Conservation (phyloP, 176 grass and related monocot genomes). For the Carex pumila region DNA sequence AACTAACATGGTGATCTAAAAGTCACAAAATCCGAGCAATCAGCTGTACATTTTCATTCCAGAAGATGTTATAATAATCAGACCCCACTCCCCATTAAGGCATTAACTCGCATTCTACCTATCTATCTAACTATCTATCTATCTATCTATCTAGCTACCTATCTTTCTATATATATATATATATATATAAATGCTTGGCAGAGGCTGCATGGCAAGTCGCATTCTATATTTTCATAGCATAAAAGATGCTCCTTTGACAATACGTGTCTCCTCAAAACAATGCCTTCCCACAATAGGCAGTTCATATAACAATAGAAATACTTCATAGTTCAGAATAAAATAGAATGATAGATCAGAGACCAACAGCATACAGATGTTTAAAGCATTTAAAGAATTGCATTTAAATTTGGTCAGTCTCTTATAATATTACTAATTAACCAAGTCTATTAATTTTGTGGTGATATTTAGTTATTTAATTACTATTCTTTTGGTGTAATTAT, state of each 20-base stretch:
- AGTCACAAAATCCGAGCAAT: not conserved
- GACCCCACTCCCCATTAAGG: not conserved
- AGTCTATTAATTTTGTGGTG: not conserved
- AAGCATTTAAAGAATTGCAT: not conserved
- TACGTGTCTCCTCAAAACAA: constrained; percentile 16
- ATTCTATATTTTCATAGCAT: constrained; percentile 1
- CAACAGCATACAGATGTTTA: not conserved
- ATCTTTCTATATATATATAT: no score
- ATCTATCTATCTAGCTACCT: no score
- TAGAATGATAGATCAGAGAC: not conserved
- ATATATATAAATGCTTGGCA: no score
- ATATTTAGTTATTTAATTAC: no score
- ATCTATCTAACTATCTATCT: no score
- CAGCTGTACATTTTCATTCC: not conserved
- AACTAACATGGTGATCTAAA: not conserved
- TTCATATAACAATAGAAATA: constrained; percentile 9
- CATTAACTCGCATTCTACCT: not conserved
- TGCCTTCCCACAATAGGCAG: not conserved
- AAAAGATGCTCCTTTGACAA: constrained; percentile 14
- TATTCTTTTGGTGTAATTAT: not conserved
- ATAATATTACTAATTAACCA: not conserved
- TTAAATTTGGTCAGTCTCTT: not conserved
- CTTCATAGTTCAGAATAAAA: not conserved
- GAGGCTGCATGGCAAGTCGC: no score
- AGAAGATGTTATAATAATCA: not conserved